Evolutionary conservation across 2,329 filamentous ascomycete species (phyloP).

Genomic region (Salinomyces thailandicus): DNA sequence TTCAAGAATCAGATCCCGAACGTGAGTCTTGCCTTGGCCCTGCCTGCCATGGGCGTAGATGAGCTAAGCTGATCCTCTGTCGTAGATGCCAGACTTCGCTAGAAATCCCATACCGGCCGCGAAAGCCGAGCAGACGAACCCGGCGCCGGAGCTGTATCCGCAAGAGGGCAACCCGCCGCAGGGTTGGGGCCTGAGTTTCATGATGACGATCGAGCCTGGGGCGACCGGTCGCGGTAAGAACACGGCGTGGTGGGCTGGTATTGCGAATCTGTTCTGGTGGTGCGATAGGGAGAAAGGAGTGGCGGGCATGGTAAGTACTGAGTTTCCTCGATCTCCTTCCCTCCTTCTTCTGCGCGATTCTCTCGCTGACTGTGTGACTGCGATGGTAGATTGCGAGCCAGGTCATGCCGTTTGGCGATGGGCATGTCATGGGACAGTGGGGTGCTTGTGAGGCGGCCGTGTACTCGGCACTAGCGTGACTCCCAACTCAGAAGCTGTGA

Average conservation of each 20-base stretch:
- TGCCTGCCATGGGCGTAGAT: too few species aligned
- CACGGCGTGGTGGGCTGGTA: slow-evolving; percentile 28
- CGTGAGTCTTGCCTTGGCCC: too few species aligned
- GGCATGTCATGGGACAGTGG: slow-evolving; percentile 25
- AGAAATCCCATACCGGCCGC: slow-evolving; percentile 22
- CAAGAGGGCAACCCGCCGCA: slow-evolving; percentile 41
- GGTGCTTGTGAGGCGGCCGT: slow-evolving; percentile 23
- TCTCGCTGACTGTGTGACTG: too few species aligned
- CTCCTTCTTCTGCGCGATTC: too few species aligned
- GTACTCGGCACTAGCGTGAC: slow-evolving; percentile 12
- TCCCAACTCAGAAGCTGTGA: slow-evolving; percentile 1
- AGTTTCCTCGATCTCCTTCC: too few species aligned
- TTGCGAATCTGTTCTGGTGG: slow-evolving; percentile 31
- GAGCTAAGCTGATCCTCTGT: too few species aligned
- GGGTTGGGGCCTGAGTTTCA: slow-evolving; percentile 49
- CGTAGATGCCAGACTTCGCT: slow-evolving; percentile 24
- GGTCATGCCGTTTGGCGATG: slow-evolving; percentile 29
- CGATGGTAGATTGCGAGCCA: slow-evolving; percentile 29
- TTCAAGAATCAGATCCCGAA: slow-evolving; percentile 46
- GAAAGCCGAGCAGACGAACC: slow-evolving; percentile 26
- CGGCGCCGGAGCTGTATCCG: slow-evolving; percentile 30
- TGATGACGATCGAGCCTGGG: slow-evolving; percentile 26
- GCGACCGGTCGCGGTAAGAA: slow-evolving; percentile 25
- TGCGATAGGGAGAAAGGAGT: slow-evolving; percentile 29
- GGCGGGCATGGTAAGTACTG: slow-evolving; percentile 29